These are phyloP conservation scores for Tricholoma furcatifolium DNA, from an alignment of 768 basidiomycete genomes.

Conservation along the genomic window DNA sequence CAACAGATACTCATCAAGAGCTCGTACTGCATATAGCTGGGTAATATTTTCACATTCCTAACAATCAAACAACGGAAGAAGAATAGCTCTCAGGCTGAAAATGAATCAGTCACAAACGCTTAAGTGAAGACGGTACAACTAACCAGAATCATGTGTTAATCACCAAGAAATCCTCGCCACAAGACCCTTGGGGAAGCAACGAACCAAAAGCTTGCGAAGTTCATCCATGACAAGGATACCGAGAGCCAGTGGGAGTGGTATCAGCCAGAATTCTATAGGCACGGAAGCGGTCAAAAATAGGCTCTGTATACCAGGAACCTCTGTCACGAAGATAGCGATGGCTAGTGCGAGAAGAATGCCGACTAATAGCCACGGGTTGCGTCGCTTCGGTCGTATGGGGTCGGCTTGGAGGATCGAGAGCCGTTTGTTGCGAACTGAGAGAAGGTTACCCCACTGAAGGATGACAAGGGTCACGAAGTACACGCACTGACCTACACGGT, in stretches of 20 bases:
- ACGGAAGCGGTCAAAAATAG: conserved; percentile 45
- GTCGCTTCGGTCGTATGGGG: conserved; percentile 45
- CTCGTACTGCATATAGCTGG: no score
- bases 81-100: no score
- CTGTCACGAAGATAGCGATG: conserved; percentile 41
- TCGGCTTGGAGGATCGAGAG: conserved; percentile 42
- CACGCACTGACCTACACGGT: conserved; percentile 40
- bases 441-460: conserved; percentile 41
- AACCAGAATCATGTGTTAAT: neutral
- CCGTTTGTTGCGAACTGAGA: conserved; percentile 43
- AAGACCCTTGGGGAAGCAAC: conserved; percentile 18
- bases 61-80: no score
- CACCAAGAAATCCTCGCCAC: conserved; percentile 18
- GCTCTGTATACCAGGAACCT: conserved; percentile 40
- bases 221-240: conserved; percentile 43
- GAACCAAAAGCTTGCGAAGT: conserved; percentile 40
- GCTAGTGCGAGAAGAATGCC: conserved; percentile 24
- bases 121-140: no score
- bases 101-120: no score
- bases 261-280: conserved; percentile 46
- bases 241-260: conserved; percentile 43
- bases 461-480: conserved; percentile 40
- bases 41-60: no score
- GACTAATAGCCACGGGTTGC: conserved; percentile 32
- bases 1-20: no score